Evolutionary conservation across 345 rosid genomes (phyloP).

Genomic region (Viola odorata): DNA sequence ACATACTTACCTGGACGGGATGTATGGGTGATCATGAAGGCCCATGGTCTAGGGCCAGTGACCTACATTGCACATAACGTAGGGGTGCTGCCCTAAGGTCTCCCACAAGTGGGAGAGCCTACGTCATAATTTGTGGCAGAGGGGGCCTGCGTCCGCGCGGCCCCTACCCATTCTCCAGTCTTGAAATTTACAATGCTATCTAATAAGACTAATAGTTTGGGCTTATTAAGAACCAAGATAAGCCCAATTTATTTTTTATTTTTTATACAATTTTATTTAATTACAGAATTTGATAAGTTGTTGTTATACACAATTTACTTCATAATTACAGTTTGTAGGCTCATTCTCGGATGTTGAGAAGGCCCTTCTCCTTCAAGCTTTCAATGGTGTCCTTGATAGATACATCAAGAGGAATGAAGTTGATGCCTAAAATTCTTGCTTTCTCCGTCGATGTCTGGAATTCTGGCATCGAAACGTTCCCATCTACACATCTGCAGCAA

Average conservation of each 20-base stretch:
- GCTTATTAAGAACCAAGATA: too few species aligned
- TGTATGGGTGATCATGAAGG: too few species aligned
- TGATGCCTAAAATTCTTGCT: conserved; percentile 19
- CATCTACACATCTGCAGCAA: conserved; percentile 7
- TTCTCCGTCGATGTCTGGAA: conserved; percentile 8
- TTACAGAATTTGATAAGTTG: too few species aligned
- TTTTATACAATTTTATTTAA: too few species aligned
- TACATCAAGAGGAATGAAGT: conserved; percentile 24
- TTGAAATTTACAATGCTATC: too few species aligned
- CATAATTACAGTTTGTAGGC: background rate
- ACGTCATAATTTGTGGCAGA: conserved; percentile 25
- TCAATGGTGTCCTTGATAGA: conserved; percentile 22
- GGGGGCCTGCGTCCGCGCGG: conserved; percentile 34
- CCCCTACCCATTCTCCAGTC: background rate
- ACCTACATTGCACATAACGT: too few species aligned
- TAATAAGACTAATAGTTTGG: too few species aligned
- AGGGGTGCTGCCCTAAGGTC: background rate
- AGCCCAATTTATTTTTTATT: too few species aligned
- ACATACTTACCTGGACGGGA: too few species aligned
- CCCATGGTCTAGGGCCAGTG: too few species aligned
- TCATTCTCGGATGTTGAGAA: conserved; percentile 10
- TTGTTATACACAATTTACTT: background rate
- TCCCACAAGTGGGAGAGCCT: conserved; percentile 19
- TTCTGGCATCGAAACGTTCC: too few species aligned
- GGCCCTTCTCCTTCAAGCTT: conserved; percentile 24